Base-by-base conservation (phyloP, 148 eudicot genomes). In the Pouteria glomerata region DNA sequence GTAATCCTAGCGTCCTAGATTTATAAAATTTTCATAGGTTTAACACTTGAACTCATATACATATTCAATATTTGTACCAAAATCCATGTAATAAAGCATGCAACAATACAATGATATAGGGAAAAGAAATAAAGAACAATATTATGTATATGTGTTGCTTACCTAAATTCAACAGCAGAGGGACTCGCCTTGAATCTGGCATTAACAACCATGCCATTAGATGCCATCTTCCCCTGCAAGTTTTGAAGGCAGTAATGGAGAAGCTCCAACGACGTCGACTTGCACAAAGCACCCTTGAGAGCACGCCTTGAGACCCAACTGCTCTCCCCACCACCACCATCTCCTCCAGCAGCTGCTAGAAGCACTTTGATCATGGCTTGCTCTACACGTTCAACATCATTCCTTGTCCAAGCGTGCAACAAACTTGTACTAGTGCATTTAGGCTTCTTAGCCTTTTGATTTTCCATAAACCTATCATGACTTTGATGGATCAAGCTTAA, bases 241-340 rank as follows among this genome's bases (percentile, higher is more conserved):
- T 82, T 90, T 82, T 86, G 90, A 13, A 92, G 93, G 77, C 97
- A 92, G 70, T 88, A 86, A 82, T 90, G 96, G 53, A 93, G 73
- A 53, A 90, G 84, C 75, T 93, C 96, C 6, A 89, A 87, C 23
- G 86, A 68, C 18, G 92, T 96, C 0, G 66, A 85, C 74, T 79
- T 90, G 76, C 89, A 93, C 76, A 93, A 93, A 73, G 97, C 97
- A 23, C 91, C 93, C 63, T 86, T 84, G 8, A 92, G 85, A 65
- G 88, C 83, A 53, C 96, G 93, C 96, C 96, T 90, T 63, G 85
- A 85, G 57, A 92, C 97, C 97, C 97, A 92, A 55, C 71, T 81
- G 72, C 83, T 37, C 86, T 71, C 45, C n/a, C n/a, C n/a, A n/a
- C n/a, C n/a, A n/a, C n/a, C n/a, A n/a, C n/a, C n/a, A n/a, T n/a